phyloP scores from a whole-genome alignment of 2,329 filamentous ascomycete species.

The Fusarium chlamydosporum region DNA sequence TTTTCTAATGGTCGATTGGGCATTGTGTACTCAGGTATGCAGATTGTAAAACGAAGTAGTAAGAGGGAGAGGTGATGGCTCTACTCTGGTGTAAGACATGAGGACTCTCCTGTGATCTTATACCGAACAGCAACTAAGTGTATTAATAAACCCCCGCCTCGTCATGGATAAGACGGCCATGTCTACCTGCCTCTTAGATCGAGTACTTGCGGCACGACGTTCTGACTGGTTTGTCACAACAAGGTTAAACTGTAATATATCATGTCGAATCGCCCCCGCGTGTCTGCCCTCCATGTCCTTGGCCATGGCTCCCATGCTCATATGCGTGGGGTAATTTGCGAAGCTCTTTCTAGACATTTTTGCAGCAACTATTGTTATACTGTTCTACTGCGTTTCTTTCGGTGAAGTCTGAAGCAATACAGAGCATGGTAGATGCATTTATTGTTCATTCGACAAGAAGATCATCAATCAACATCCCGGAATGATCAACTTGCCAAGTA shows the following conservation, averaged over 20 bases:
- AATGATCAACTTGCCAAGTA: conserved; percentile 11
- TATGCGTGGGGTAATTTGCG: conserved; percentile 24
- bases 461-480: background rate
- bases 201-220: background rate
- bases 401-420: background rate
- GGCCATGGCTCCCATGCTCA: conserved; percentile 27
- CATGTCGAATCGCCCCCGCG: conserved; percentile 29
- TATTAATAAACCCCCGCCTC: conserved; percentile 13
- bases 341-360: background rate
- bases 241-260: conserved; percentile 26
- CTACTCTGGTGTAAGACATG: background rate
- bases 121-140: background rate
- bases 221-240: conserved; percentile 21
- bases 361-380: background rate
- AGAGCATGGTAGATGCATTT: background rate
- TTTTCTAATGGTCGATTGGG: background rate
- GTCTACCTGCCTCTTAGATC: conserved; percentile 22
- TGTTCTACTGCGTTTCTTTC: background rate
- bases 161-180: conserved; percentile 19
- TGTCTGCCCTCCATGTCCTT: conserved; percentile 14
- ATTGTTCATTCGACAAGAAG: background rate
- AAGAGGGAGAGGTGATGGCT: background rate
- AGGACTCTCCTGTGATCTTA: conserved; percentile 3
- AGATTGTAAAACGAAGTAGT: background rate
- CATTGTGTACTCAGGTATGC: background rate